Evolutionary conservation across 2,329 filamentous ascomycete species (phyloP), one percentile per base, ranked within the genome.

Genomic region (Paradendryphiella salina): DNA sequence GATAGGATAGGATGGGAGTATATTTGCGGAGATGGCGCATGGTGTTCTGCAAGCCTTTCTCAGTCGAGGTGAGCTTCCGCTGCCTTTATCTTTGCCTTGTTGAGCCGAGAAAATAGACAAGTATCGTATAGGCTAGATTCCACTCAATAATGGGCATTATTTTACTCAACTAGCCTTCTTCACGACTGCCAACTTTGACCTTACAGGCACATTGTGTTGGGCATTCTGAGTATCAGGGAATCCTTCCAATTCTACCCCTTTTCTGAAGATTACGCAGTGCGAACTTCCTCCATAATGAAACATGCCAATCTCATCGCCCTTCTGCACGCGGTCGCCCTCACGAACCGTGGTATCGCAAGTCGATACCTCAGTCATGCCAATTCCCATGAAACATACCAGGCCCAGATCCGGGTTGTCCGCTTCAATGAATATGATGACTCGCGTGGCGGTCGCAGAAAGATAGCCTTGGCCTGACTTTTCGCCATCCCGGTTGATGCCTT

Each of bases 231-330:
- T 61, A 54, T 69, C 46, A 2, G 59, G 62, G 39, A 63, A 63
- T 0, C 40, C 52, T 1, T 73, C 67, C 34, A 77, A 49, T 26
- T 77, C 74, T 26, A 86, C 81, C 0, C 76, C 79, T 56, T 80
- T 77, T 20, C 82, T 73, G 73, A 90, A 90, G 2, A 91, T 64
- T 59, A 90, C 65, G 60, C 85, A 88, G 65, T 89, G 84, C 1
- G 83, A 84, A 5, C 82, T 86, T 0, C 88, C 88, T n/a, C 88
- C 88, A 66, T 86, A 90, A 65, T 91, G 88, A 72, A 91, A 91
- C 86, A 89, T 90, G 34, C 88, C 88, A 32, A 85, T 77, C 74
- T 90, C 75, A 4, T 90, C 82, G 1, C 88, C 88, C 76, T 90
- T 90, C 44, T 77, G 76, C 13, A 91, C 65, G 44, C 79, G 78